These are phyloP conservation scores for Oryza meyeriana DNA, from an alignment of 176 grass and related monocot genomes.

Conservation along the genomic window DNA sequence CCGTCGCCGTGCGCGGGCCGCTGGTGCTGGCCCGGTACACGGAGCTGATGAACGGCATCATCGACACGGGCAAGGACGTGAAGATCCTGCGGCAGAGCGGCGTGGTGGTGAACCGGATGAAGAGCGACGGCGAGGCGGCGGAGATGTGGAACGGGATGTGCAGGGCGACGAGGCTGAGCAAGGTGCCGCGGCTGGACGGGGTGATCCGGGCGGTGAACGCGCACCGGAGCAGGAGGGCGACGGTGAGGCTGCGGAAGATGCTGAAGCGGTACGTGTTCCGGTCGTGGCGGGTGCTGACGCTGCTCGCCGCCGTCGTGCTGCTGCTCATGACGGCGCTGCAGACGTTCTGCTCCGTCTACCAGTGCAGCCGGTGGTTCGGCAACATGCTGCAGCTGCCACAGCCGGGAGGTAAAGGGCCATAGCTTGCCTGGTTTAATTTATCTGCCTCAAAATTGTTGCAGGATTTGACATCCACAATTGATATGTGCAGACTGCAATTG, in stretches of 20 bases:
- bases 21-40: conserved; percentile 64
- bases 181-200: conserved; percentile 50
- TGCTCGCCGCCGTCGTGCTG: conserved; percentile 55
- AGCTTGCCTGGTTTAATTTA: too few relatives aligned
- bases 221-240: conserved; percentile 30
- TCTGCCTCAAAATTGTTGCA: too few relatives aligned
- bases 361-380: conserved; percentile 53
- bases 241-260: conserved; percentile 34
- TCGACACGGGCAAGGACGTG: conserved; percentile 66
- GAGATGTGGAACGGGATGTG: conserved; percentile 71
- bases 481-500: too few relatives aligned
- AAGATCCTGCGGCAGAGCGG: conserved; percentile 38
- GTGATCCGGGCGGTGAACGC: conserved; percentile 52
- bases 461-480: too few relatives aligned
- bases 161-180: conserved; percentile 47
- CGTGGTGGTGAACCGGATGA: conserved; percentile 62
- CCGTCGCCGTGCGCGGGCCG: conserved; percentile 47
- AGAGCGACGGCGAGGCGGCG: conserved; percentile 52
- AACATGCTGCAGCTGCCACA: neutral
- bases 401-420: neutral
- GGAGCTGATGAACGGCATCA: conserved; percentile 80
- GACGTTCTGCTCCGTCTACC: conserved; percentile 75
- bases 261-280: conserved; percentile 67
- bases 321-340: conserved; percentile 62
- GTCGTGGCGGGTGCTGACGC: conserved; percentile 68